These are phyloP conservation scores for Pontederia paniculata DNA, from an alignment of 176 grass and related monocot species.

Conservation along the genomic window DNA sequence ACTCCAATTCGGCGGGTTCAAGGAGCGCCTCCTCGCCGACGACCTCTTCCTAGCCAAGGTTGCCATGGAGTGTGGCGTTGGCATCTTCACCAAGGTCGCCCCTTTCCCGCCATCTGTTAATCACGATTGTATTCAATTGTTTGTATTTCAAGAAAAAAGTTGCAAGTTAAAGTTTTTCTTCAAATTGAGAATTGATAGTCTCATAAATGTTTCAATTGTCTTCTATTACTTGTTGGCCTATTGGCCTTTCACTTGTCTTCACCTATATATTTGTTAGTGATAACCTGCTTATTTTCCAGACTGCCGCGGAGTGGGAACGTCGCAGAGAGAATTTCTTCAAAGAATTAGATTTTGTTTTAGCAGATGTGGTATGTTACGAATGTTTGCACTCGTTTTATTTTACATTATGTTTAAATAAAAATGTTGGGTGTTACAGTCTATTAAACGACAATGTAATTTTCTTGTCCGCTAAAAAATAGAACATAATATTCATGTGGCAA, in stretches of 20 bases:
- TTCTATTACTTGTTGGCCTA: not conserved
- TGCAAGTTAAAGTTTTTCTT: too few relatives aligned
- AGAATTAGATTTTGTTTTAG: conserved; percentile 90
- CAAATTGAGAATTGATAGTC: too few relatives aligned
- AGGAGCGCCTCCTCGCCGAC: conserved; percentile 81
- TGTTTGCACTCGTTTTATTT: too few relatives aligned
- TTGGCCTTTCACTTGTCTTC: not conserved
- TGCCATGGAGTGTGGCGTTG: conserved; percentile 68
- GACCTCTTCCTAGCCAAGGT: conserved; percentile 90
- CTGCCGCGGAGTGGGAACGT: conserved; percentile 80
- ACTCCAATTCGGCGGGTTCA: conserved; percentile 86
- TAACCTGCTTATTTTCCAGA: conserved; percentile 27
- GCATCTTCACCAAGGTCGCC: conserved; percentile 61
- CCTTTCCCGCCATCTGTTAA: not conserved
- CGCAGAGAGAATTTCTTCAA: conserved; percentile 89
- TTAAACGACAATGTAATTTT: too few relatives aligned
- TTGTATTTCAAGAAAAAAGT: not conserved
- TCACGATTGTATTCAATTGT: not conserved
- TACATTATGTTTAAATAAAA: too few relatives aligned
- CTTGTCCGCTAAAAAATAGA: too few relatives aligned
- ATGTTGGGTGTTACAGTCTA: too few relatives aligned
- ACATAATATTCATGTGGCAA: too few relatives aligned
- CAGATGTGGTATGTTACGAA: conserved; percentile 60
- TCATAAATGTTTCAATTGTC: not conserved
- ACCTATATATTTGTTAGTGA: not conserved